Evolutionary conservation across 106 monocot species (phyloP).

Genomic region (Dendrobium officinale): DNA sequence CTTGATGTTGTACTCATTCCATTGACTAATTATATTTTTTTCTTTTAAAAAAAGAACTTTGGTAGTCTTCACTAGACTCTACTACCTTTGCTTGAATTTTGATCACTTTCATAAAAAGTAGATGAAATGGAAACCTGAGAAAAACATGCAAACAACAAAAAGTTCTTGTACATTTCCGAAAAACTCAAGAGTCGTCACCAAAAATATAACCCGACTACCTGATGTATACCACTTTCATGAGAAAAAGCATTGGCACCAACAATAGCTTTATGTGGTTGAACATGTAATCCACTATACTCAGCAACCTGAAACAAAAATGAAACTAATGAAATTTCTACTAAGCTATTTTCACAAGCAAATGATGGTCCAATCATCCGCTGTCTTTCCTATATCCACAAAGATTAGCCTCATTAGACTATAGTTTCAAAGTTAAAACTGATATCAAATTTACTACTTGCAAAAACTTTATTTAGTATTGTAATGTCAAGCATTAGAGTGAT

Average conservation of each 20-base stretch:
- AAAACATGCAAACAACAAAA: no score
- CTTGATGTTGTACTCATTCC: no score
- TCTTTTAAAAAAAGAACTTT: no score
- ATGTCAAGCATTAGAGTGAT: background rate
- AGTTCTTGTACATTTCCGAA: no score
- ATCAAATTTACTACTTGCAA: background rate
- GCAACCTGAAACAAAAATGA: constrained; percentile 39
- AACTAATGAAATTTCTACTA: background rate
- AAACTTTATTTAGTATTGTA: background rate
- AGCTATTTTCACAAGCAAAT: background rate
- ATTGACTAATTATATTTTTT: no score
- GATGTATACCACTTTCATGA: constrained; percentile 84
- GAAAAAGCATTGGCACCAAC: constrained; percentile 87
- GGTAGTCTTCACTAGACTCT: no score
- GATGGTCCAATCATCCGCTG: background rate
- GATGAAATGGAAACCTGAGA: no score
- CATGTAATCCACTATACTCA: constrained; percentile 73
- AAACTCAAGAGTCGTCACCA: background rate
- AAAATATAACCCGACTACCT: constrained; percentile 21
- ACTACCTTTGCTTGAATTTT: no score
- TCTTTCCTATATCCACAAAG: background rate
- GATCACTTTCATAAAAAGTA: no score
- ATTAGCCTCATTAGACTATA: background rate
- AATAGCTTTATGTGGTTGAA: constrained; percentile 95
- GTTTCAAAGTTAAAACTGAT: background rate